phyloP scores from a whole-genome alignment of 1,284 basidiomycete genomes.

The Pulchroboletus neoregius region DNA sequence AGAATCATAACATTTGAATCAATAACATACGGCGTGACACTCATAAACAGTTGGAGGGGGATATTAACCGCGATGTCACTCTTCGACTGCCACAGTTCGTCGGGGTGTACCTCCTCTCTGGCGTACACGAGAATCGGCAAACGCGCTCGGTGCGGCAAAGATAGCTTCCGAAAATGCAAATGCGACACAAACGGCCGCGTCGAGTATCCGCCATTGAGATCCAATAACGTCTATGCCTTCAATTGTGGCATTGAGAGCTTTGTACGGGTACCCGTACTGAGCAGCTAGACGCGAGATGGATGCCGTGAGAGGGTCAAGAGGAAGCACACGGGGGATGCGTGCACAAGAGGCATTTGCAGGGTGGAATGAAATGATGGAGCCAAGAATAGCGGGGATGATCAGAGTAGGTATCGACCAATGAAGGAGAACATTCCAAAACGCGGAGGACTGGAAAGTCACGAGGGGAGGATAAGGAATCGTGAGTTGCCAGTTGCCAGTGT shows the following conservation, averaged over 20 bases:
- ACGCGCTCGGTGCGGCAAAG: conserved; percentile 30
- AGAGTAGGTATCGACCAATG: conserved; percentile 59
- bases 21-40: neutral
- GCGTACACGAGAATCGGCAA: conserved; percentile 29
- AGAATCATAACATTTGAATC: neutral
- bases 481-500: conserved; percentile 20
- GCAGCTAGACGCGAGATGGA: conserved; percentile 57
- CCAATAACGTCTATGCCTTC: conserved; percentile 48
- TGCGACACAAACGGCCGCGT: conserved; percentile 49
- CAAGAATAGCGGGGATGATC: conserved; percentile 50
- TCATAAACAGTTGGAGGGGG: neutral
- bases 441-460: conserved; percentile 38
- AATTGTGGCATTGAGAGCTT: conserved; percentile 24
- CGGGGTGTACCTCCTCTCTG: conserved; percentile 25
- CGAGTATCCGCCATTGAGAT: conserved; percentile 47
- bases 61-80: conserved; percentile 5
- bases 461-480: conserved; percentile 45
- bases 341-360: conserved; percentile 34
- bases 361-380: conserved; percentile 56
- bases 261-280: conserved; percentile 51
- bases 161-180: conserved; percentile 64
- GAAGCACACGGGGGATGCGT: conserved; percentile 24
- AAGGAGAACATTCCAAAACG: conserved; percentile 48
- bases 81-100: conserved; percentile 21
- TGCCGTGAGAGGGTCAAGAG: conserved; percentile 56